Percentiles rank a stretch among this genome's conserved stretches.
Conservation (phyloP, 345 rosid species). For the Rhodomyrtus tomentosa region DNA sequence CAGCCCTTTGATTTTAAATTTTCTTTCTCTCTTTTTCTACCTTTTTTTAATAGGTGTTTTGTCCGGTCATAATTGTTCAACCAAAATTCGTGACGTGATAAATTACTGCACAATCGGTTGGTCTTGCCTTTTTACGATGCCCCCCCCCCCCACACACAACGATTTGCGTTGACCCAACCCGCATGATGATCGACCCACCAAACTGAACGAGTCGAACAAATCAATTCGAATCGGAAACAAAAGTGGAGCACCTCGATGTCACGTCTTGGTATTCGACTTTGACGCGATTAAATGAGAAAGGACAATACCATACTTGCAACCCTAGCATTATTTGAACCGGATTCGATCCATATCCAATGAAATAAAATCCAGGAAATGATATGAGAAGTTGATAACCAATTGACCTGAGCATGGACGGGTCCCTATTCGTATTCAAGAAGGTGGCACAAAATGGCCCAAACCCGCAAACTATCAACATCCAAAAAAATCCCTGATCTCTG, state of each 20-base stretch:
- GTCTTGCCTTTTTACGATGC: background rate
- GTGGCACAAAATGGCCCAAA: background rate
- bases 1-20: too few species aligned
- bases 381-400: background rate
- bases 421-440: fast-evolving
- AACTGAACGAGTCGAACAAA: background rate
- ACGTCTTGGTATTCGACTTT: background rate
- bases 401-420: background rate
- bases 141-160: too few species aligned
- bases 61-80: background rate
- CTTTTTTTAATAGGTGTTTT: background rate
- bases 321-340: background rate
- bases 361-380: background rate
- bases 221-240: background rate
- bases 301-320: background rate
- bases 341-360: background rate
- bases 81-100: background rate
- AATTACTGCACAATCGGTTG: background rate
- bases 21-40: background rate
- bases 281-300: background rate
- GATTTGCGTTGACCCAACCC: background rate
- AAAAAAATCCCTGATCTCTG: too few species aligned
- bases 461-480: background rate
- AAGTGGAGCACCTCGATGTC: background rate
- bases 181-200: background rate